These are phyloP conservation scores for Verticillium tricorpus DNA, from an alignment of 2,329 filamentous ascomycete species.

Conservation along the genomic window DNA sequence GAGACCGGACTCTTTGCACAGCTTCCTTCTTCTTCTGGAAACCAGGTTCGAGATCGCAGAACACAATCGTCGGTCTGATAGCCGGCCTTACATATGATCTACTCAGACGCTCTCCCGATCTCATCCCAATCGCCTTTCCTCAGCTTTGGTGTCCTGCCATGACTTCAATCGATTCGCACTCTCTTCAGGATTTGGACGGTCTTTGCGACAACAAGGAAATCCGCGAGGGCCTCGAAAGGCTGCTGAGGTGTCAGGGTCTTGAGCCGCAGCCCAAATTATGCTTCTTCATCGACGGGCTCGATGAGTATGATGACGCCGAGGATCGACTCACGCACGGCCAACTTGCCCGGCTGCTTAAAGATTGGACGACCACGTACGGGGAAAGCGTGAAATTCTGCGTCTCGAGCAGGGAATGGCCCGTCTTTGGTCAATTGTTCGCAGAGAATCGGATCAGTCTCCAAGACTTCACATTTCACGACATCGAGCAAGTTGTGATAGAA, in stretches of 20 bases:
- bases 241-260: not conserved
- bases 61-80: not conserved
- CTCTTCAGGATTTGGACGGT: not conserved
- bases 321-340: not conserved
- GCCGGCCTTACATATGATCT: not conserved
- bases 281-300: constrained; percentile 1
- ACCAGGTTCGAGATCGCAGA: not conserved
- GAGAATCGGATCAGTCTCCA: not conserved
- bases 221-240: not conserved
- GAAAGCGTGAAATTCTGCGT: not conserved
- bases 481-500: not conserved
- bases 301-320: not conserved
- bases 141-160: not conserved
- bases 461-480: not conserved
- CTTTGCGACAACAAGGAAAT: not conserved
- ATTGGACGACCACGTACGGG: not conserved
- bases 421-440: not conserved
- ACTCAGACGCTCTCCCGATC: not conserved
- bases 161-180: not conserved
- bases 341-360: not conserved
- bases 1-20: not conserved
- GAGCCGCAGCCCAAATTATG: not conserved
- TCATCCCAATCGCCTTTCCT: not conserved
- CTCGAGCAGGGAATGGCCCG: not conserved
- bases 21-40: constrained; percentile 1